phyloP scores from a whole-genome alignment of 441 rosid species.

The Rhodomyrtus psidioides region DNA sequence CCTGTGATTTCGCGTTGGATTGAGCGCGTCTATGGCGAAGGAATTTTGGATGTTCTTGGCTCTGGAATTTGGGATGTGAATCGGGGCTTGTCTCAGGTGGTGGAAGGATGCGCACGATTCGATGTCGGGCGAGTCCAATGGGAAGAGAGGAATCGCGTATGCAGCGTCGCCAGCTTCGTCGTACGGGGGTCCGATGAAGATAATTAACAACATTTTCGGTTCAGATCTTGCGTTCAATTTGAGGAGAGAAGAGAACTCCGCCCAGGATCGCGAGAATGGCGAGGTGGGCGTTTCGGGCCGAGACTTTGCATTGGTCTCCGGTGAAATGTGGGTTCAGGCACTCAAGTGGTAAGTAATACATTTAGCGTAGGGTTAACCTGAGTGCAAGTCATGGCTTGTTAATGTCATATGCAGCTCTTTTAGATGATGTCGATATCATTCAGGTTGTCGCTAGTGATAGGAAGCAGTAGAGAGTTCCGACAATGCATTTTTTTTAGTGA shows the following conservation, averaged over 20 bases:
- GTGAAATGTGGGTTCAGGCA: slow-evolving; percentile 95
- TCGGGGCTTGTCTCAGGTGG: slow-evolving; percentile 49
- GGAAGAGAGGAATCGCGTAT: slow-evolving; percentile 57
- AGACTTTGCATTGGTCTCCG: slow-evolving; percentile 91
- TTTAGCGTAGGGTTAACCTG: background rate
- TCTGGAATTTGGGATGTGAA: background rate
- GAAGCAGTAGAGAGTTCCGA: background rate
- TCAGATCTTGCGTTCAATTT: slow-evolving; percentile 77
- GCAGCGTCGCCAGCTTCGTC: slow-evolving; percentile 58
- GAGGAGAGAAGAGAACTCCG: slow-evolving; percentile 59
- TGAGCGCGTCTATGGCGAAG: background rate
- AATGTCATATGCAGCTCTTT: background rate
- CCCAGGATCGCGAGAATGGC: slow-evolving; percentile 39
- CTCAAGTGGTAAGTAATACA: slow-evolving; percentile 64
- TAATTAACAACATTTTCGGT: slow-evolving; percentile 81
- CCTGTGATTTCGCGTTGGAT: slow-evolving; percentile 2
- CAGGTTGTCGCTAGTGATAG: background rate
- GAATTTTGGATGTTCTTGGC: background rate
- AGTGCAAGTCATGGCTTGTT: background rate
- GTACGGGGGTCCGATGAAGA: slow-evolving; percentile 86
- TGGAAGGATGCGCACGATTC: slow-evolving; percentile 79
- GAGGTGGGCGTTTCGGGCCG: slow-evolving; percentile 84
- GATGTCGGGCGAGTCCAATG: slow-evolving; percentile 33
- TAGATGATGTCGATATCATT: background rate
- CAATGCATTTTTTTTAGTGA: background rate